Base-by-base conservation (phyloP, 805 yeast species). In the Tetrapisispora nanseiensis region DNA sequence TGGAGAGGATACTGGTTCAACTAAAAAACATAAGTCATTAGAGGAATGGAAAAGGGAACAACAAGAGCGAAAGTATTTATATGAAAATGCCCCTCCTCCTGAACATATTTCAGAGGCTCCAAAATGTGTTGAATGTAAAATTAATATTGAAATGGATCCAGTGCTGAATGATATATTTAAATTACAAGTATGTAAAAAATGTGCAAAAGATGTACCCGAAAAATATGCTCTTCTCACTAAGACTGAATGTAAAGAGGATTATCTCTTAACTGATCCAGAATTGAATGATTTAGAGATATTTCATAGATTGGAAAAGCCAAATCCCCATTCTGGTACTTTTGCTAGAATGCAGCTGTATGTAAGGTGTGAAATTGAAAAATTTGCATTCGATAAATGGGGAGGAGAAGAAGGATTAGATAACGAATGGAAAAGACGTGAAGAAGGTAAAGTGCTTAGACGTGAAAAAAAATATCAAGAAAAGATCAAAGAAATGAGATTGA, bases 381-480 rank as follows among this genome's bases (percentile, higher is more conserved):
- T 72, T 63, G 95, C 97, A 0, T 85, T 80, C 66, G 81, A 83
- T 56, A 90, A 92, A 63, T 92, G 98, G 99, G 95, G 92, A 1
- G 82, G 94, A 1, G 74, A 80, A 9, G 95, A 86, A 42, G 86
- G 83, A 0, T 63, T 92, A 31, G 99, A 92, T 61, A 73, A 73
- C n/a, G 99, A 92, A 60, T 92, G 95, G 85, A 83, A 85, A 50
- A 63, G 86, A 40, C 66, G 98, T 26, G 95, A 86, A 60, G 76
- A 72, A 38, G 71, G 75, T 55, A 78, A 85, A 47, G 69, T 85
- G 16, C 74, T 76, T 44, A 68, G 95, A 40, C 73, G 84, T 46
- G 96, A 87, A 48, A 78, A 78, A 54, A 79, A 78, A 60, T 92
- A 85, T 60, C 79, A 83, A 49, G 72, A 73, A n/a, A 80, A 82